Percentiles rank a stretch among this genome's conserved stretches.
Conservation (phyloP, 2,329 filamentous ascomycete genomes). For the Aspergillus brasiliensis region DNA sequence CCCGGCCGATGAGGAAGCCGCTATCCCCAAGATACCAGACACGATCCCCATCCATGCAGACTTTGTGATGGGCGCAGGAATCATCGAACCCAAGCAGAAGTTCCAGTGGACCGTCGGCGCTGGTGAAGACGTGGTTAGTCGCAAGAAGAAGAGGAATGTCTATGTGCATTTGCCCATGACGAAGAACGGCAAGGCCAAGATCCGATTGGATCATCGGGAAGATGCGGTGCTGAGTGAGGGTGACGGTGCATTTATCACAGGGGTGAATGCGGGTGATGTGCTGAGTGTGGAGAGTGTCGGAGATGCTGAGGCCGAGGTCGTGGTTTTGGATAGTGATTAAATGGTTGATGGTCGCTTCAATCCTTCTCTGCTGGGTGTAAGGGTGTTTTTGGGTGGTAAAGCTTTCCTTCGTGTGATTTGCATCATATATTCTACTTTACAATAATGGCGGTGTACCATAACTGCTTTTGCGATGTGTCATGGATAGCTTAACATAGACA, state of each 20-base stretch:
- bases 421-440: too few species aligned
- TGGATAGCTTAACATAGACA: too few species aligned
- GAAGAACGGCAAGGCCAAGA: conserved; percentile 71
- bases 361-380: neutral
- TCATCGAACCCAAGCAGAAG: conserved; percentile 65
- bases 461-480: too few species aligned
- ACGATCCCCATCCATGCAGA: conserved; percentile 85
- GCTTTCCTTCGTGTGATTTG: neutral
- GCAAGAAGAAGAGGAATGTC: conserved; percentile 64
- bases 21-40: conserved; percentile 61
- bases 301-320: conserved; percentile 68
- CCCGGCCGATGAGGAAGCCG: conserved; percentile 63
- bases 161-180: conserved; percentile 82
- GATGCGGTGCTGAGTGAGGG: conserved; percentile 71
- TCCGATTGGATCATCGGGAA: conserved; percentile 67
- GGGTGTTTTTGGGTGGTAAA: neutral
- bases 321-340: conserved; percentile 66
- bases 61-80: conserved; percentile 77
- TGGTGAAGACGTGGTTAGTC: conserved; percentile 30
- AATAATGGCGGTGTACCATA: too few species aligned
- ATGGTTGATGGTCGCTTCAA: neutral
- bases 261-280: conserved; percentile 65
- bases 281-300: conserved; percentile 68
- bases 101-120: conserved; percentile 75
- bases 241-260: conserved; percentile 76